Conservation (phyloP, 352 stramenopile species). For the Pythium sukuiense region DNA sequence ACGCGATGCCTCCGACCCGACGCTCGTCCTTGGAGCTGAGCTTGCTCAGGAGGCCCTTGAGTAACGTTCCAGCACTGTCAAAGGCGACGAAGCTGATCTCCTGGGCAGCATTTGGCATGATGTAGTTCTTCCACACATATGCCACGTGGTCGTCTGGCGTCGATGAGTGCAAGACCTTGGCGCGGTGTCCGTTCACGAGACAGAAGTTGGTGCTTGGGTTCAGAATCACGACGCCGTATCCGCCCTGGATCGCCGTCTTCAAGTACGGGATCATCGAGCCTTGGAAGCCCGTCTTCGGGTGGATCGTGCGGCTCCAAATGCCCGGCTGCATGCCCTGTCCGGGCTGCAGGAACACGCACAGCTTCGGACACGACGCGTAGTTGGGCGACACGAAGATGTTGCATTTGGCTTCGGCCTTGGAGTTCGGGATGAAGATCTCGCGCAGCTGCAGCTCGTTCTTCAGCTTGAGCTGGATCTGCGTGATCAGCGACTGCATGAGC, state of each 20-base stretch:
- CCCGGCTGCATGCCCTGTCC: slow-evolving; percentile 64
- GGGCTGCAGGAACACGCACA: slow-evolving; percentile 83
- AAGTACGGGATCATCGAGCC: slow-evolving; percentile 89
- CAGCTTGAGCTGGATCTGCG: slow-evolving; percentile 84
- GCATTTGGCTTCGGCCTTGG: slow-evolving; percentile 82
- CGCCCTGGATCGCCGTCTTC: slow-evolving; percentile 82
- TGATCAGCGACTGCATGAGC: slow-evolving; percentile 81
- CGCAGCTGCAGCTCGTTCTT: slow-evolving; percentile 81
- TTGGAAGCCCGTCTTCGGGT: slow-evolving; percentile 80
- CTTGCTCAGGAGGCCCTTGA: slow-evolving; percentile 71
- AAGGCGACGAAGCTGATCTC: slow-evolving; percentile 87
- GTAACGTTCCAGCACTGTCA: slow-evolving; percentile 61
- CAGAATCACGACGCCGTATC: slow-evolving; percentile 78
- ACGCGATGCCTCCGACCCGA: slow-evolving; percentile 76
- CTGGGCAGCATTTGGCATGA: slow-evolving; percentile 73
- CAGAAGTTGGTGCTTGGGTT: slow-evolving; percentile 85
- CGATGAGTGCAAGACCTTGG: slow-evolving; percentile 79
- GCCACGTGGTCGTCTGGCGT: slow-evolving; percentile 76
- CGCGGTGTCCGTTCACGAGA: slow-evolving; percentile 75
- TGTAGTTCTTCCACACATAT: slow-evolving; percentile 89
- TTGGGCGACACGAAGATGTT: slow-evolving; percentile 86
- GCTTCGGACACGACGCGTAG: slow-evolving; percentile 74
- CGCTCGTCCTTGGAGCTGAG: slow-evolving; percentile 56
- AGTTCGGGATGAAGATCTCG: slow-evolving; percentile 89
- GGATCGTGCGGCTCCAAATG: slow-evolving; percentile 72